Evolutionary conservation across 768 basidiomycete species (phyloP), one percentile per base, ranked within the genome.

Genomic region (Naganishia antarctica): DNA sequence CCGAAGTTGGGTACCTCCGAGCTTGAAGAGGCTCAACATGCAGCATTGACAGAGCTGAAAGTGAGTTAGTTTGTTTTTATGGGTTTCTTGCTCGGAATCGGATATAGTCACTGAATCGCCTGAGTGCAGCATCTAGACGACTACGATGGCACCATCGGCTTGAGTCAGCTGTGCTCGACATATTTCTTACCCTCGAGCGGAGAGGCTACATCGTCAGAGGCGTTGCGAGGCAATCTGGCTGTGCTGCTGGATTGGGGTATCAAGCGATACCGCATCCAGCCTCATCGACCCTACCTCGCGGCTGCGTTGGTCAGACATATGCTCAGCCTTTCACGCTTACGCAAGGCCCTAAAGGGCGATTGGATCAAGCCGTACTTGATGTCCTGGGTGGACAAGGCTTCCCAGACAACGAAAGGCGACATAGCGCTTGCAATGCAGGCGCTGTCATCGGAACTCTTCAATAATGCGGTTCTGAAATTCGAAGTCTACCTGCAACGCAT

Each of bases 401-500:
- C 53, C 6, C 9, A 57, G 12, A 25, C 53, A 23, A 37, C 37
- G 11, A 34, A 11, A 1, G 34, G 34, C 1, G 32, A 41, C 23
- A 40, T 6, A 5, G 53, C 53, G 21, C n/a, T 57, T 18, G 53
- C 34, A 13, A 34, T 15, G 21, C 53, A 40, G 32, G 37, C 34
- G 9, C 13, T 57, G n/a, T 13, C 37, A 13, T 32, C 53, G n/a
- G 34, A 57, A 25, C 37, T 57, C 37, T 57, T 57, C 34, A 40
- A 37, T 34, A 57, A 40, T 25, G n/a, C 4, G 18, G 32, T 57
- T 15, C 6, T 57, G 32, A 41, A 15, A 41, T 57, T 57, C 37
- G 37, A 41, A 4, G 53, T 57, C n/a, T 57, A 57, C 37, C 34
- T 57, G n/a, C 18, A 57, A 37, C 53, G 53, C 1, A 40, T 57